Conservation (phyloP, 257 asterid genomes). For the Jacaranda mimosifolia region DNA sequence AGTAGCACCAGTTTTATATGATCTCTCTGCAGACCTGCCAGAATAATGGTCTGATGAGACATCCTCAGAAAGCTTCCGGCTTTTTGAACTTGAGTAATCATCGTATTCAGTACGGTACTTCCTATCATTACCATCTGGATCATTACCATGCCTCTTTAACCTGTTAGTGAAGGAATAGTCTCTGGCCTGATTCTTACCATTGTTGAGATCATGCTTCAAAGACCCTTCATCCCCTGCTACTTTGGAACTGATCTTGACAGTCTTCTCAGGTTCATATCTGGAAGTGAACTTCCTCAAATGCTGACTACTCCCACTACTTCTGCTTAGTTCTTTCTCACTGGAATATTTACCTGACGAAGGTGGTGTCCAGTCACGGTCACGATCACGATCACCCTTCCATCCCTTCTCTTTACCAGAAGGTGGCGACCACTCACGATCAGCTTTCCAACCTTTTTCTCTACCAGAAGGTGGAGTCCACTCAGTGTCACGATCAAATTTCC, state of each 20-base stretch:
- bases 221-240: slow-evolving; percentile 70
- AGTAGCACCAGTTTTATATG: slow-evolving; percentile 52
- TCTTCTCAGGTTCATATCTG: slow-evolving; percentile 73
- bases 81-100: slow-evolving; percentile 72
- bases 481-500: slow-evolving; percentile 49
- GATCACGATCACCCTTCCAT: slow-evolving; percentile 65
- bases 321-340: slow-evolving; percentile 66
- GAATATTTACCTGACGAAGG: slow-evolving; percentile 77
- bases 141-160: slow-evolving; percentile 75
- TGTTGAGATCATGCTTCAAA: slow-evolving; percentile 65
- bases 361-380: slow-evolving; percentile 67
- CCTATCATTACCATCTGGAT: slow-evolving; percentile 66
- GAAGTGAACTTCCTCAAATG: slow-evolving; percentile 67
- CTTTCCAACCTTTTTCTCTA: slow-evolving; percentile 59
- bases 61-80: slow-evolving; percentile 79
- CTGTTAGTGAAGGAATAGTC: slow-evolving; percentile 64
- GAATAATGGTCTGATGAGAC: slow-evolving; percentile 68
- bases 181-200: slow-evolving; percentile 74
- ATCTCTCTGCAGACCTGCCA: slow-evolving; percentile 60
- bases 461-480: slow-evolving; percentile 48
- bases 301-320: slow-evolving; percentile 64
- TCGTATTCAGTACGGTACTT: slow-evolving; percentile 69
- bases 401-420: slow-evolving; percentile 62
- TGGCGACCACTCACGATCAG: slow-evolving; percentile 61
- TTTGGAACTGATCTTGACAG: slow-evolving; percentile 66